phyloP scores from a whole-genome alignment of 2,329 filamentous ascomycete species.

The Tricladium varicosporioides region DNA sequence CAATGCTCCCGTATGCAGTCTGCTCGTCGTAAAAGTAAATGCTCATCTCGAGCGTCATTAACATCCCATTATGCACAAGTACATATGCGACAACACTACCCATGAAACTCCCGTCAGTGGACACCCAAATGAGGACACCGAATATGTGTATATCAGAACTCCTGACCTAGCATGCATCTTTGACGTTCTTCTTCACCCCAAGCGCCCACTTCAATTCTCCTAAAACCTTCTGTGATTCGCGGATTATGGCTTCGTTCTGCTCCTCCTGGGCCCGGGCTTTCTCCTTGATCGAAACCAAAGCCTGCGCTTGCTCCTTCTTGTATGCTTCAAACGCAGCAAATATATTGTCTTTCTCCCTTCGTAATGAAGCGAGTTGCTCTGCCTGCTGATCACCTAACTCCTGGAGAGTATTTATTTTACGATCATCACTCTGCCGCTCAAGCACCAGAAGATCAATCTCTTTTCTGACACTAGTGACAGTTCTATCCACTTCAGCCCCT shows the following conservation, averaged over 20 bases:
- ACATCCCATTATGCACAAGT: constrained; percentile 8
- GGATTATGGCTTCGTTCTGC: constrained; percentile 58
- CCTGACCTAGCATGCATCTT: neutral
- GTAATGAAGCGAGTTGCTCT: constrained; percentile 60
- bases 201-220: constrained; percentile 73
- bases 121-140: neutral
- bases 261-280: constrained; percentile 56
- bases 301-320: constrained; percentile 61
- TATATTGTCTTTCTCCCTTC: constrained; percentile 62
- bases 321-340: constrained; percentile 60
- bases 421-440: constrained; percentile 58
- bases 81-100: constrained; percentile 3
- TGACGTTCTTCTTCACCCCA: constrained; percentile 60
- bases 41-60: neutral
- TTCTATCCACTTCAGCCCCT: constrained; percentile 57
- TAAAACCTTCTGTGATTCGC: constrained; percentile 58
- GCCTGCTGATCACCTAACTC: constrained; percentile 73
- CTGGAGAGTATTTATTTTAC: constrained; percentile 61
- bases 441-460: constrained; percentile 55
- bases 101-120: neutral
- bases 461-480: constrained; percentile 46
- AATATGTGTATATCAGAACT: neutral
- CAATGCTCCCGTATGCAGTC: neutral
- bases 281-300: constrained; percentile 57
- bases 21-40: neutral